Base-by-base conservation (phyloP, 1,284 basidiomycete genomes). In the Afroboletus lepidellus region DNA sequence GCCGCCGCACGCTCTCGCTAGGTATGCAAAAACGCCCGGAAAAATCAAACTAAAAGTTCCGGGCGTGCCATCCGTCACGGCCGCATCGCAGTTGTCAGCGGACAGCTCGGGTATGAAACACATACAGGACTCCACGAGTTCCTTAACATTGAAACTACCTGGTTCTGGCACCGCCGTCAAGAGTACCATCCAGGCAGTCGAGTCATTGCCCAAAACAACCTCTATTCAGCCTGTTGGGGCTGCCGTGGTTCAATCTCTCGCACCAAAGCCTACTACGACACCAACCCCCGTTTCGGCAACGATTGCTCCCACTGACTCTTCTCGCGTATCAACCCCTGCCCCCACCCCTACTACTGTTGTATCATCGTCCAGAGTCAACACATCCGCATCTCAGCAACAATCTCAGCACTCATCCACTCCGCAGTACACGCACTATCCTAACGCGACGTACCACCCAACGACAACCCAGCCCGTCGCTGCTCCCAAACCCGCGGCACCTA, bases 41-140 rank as follows among this genome's bases (percentile, higher is more conserved):
- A 89, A 84, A 70, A 85, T 90, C 52, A 88, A 81, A 64, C 76
- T 90, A 27, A 88, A 81, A 62, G 75, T 85, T 42, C 79, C 84
- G 5, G 64, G 53, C 23, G 46, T 45, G 3, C 41, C 61, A 11
- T 56, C 58, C 9, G 52, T 51, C 11, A 29, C 56, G 46, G 55
- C 49, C 34, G 27, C 43, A 25, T 16, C 50, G 16, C 57, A 64
- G 27, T 6, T 49, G 11, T 37, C 57, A 23, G 46, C 46, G 20
- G 58, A 66, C 36, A 39, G 51, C 23, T 45, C 48, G 32, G 45
- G 54, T 37, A 41, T 49, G 29, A 67, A 68, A 36, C 42, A 42
- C 21, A 15, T n/a, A 24, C 64, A 70, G 16, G 65, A 69, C 21
- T 52, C 60, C 5, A n/a, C 57, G 39, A 49, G 56, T 36, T 44